Evolutionary conservation across 176 grass and related monocot genomes (phyloP), one percentile per base, ranked within the genome.

Genomic region (Avena insularis): DNA sequence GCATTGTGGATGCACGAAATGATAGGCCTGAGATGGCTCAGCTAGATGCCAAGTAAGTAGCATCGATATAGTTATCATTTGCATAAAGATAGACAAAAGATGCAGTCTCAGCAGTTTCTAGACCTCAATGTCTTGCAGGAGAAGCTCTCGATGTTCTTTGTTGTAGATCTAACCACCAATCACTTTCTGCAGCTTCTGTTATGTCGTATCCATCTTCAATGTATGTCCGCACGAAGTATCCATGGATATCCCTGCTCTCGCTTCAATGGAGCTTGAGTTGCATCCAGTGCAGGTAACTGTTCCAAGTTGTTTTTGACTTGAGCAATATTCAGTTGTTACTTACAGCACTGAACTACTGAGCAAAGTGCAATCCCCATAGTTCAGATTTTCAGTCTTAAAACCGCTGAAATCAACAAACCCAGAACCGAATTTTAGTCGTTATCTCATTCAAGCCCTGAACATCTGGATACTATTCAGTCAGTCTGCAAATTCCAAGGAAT

Each of bases 221-320:
- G 93, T 88, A 60, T 90, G 86, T 75, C 93, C 92, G 8, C 6
- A 89, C n/a, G 73, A 89, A 82, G 82, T 94, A 19, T 90, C 75
- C 45, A 84, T 94, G 46, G 75, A 94, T 67, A 86, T 92, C 70
- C 92, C 92, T 74, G 84, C 71, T 43, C 73, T 95, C 1, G 82
- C 84, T 67, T 91, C 84, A 7, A 92, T 86, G 86, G 46, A 47
- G 50, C 82, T 98, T 82, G 80, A 90, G 86, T 75, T 98, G 54
- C 96, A 95, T 91, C 92, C 92, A 10, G 78, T 97, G 55, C 95
- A 97, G 95, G 93, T 95, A 91, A 83, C 61, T 64, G 12, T 23
- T 87, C 19, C 47, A 29, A 14, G 25, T 56, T 68, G 20, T 59
- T 82, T 14, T 70, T 33, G 27, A 55, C 49, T 12, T 20, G 9